Evolutionary conservation across 352 stramenopile species (phyloP).

Genomic region (Globisporangium viniferum): DNA sequence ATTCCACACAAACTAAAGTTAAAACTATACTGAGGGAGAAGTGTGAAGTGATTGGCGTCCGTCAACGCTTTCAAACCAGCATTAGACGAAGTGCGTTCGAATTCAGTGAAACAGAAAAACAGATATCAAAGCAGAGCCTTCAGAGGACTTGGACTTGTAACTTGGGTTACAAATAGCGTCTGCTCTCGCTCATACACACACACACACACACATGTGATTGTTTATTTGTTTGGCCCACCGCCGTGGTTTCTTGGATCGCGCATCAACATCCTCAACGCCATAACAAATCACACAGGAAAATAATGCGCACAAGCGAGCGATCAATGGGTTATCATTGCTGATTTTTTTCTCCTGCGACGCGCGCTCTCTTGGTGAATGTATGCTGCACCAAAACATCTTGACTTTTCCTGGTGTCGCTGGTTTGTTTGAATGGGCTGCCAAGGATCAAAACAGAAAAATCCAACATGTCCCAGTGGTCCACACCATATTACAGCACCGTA

Average conservation of each 20-base stretch:
- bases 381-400: not conserved
- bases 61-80: too few species aligned
- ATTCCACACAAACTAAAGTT: not conserved
- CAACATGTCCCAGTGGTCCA: not conserved
- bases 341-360: not conserved
- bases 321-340: not conserved
- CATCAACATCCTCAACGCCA: not conserved
- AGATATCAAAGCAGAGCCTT: not conserved
- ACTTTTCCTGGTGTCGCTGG: not conserved
- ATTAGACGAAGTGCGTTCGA: too few species aligned
- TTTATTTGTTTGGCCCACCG: not conserved
- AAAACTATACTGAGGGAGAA: not conserved
- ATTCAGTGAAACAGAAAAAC: too few species aligned
- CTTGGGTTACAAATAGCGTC: not conserved
- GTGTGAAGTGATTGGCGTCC: not conserved
- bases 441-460: conserved; percentile 1
- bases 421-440: not conserved
- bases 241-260: not conserved
- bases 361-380: not conserved
- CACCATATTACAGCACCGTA: not conserved
- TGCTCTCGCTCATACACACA: not conserved
- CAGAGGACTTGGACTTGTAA: too few species aligned
- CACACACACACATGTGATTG: not conserved
- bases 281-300: not conserved
- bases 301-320: not conserved